phyloP scores from a whole-genome alignment of 2,329 filamentous ascomycete species.

The Fusarium ramigenum region DNA sequence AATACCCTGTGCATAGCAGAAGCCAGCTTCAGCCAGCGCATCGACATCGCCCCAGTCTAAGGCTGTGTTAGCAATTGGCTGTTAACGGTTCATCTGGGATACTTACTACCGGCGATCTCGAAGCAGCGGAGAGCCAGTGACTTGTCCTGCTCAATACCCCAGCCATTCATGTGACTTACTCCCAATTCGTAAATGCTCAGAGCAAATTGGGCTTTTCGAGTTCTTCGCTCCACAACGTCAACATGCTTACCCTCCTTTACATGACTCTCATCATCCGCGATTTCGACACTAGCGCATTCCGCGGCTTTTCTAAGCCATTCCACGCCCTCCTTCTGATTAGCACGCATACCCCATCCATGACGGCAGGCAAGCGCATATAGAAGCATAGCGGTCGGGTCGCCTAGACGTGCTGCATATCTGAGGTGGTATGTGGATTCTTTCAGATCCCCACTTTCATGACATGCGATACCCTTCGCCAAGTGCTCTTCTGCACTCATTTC shows the following conservation, averaged over 20 bases:
- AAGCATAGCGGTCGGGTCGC: slow-evolving; percentile 93
- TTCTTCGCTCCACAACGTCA: slow-evolving; percentile 77
- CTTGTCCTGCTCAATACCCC: slow-evolving; percentile 96
- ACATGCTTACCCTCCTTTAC: slow-evolving; percentile 70
- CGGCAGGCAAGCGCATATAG: slow-evolving; percentile 94
- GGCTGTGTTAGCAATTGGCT: slow-evolving; percentile 32
- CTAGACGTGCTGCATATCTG: slow-evolving; percentile 84
- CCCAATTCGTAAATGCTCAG: slow-evolving; percentile 96
- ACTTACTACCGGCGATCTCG: slow-evolving; percentile 87
- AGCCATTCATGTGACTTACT: slow-evolving; percentile 97
- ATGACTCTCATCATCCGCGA: slow-evolving; percentile 81
- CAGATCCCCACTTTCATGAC: slow-evolving; percentile 86
- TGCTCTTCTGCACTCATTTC: slow-evolving; percentile 89
- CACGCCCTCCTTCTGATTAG: slow-evolving; percentile 89
- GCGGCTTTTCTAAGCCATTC: slow-evolving; percentile 93
- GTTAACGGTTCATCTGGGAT: not conserved
- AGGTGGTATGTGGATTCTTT: slow-evolving; percentile 97
- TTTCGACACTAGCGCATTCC: slow-evolving; percentile 82
- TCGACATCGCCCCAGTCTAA: slow-evolving; percentile 92
- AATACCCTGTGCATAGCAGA: slow-evolving; percentile 93
- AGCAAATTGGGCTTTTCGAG: slow-evolving; percentile 91
- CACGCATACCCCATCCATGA: slow-evolving; percentile 97
- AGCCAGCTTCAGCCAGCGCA: slow-evolving; percentile 91
- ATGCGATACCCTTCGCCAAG: slow-evolving; percentile 86
- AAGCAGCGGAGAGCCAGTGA: slow-evolving; percentile 88